Conservation (phyloP, 1,284 basidiomycete species). For the Boletus mariae region DNA sequence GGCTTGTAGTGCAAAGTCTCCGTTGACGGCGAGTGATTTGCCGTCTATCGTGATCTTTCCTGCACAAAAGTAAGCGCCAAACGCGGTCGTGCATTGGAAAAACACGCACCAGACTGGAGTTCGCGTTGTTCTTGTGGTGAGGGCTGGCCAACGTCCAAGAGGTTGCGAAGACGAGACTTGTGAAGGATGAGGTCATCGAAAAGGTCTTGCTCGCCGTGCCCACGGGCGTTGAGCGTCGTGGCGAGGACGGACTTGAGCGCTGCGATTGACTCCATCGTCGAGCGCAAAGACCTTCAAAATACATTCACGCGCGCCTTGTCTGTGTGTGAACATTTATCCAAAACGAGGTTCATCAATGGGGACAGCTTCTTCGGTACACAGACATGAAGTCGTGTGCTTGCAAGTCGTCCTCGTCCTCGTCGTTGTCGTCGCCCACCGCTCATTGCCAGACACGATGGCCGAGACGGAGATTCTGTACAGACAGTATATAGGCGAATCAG, state of each 20-base stretch:
- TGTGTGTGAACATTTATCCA: slow-evolving; percentile 6
- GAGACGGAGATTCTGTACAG: slow-evolving; percentile 64
- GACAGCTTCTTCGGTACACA: too few species aligned
- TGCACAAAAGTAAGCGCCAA: slow-evolving; percentile 31
- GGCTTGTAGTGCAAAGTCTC: slow-evolving; percentile 71
- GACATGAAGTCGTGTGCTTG: background rate
- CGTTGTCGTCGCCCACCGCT: background rate
- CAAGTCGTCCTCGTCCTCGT: background rate
- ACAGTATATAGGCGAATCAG: slow-evolving; percentile 71
- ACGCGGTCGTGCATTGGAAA: background rate
- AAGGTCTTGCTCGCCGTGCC: slow-evolving; percentile 64
- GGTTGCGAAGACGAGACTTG: slow-evolving; percentile 54
- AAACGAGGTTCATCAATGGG: background rate
- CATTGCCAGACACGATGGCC: slow-evolving; percentile 7
- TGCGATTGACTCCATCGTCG: slow-evolving; percentile 42
- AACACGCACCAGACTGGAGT: slow-evolving; percentile 62
- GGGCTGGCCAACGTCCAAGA: slow-evolving; percentile 63
- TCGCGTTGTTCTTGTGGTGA: slow-evolving; percentile 64
- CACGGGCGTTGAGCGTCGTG: slow-evolving; percentile 38
- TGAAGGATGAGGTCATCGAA: slow-evolving; percentile 70
- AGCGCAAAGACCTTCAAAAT: background rate
- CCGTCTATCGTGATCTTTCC: slow-evolving; percentile 62
- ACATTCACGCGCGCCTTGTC: background rate
- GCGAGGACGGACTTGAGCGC: slow-evolving; percentile 42
- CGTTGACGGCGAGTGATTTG: slow-evolving; percentile 60